phyloP scores from a whole-genome alignment of 2,329 filamentous ascomycete genomes.

The Alternaria alternata region DNA sequence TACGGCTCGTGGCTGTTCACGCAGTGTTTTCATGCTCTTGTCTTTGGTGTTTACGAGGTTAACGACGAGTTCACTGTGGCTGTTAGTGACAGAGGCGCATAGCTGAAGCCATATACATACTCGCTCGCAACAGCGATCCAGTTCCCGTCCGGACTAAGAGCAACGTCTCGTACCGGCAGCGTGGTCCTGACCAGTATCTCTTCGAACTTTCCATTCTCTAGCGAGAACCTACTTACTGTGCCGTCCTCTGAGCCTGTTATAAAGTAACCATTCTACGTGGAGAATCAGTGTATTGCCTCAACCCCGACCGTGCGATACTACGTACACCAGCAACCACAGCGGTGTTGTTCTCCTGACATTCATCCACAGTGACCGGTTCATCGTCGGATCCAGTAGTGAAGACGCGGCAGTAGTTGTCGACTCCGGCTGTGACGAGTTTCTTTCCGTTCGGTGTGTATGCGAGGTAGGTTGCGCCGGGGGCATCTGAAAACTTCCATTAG shows the following conservation, averaged over 20 bases:
- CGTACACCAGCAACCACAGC: slow-evolving; percentile 75
- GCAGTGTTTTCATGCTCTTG: slow-evolving; percentile 78
- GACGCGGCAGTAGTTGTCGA: slow-evolving; percentile 91
- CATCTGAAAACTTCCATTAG: slow-evolving; percentile 63
- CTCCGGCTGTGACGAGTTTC: slow-evolving; percentile 87
- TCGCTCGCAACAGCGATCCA: slow-evolving; percentile 98
- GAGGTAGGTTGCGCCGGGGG: slow-evolving; percentile 84
- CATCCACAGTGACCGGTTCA: slow-evolving; percentile 91
- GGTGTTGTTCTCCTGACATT: slow-evolving; percentile 85
- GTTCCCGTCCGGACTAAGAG: slow-evolving; percentile 78
- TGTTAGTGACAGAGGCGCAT: slow-evolving; percentile 29
- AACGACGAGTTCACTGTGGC: slow-evolving; percentile 76
- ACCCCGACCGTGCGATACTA: slow-evolving; percentile 5
- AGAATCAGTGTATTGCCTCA: slow-evolving; percentile 24
- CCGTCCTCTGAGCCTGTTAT: slow-evolving; percentile 93
- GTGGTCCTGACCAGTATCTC: slow-evolving; percentile 83
- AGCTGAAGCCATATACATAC: slow-evolving; percentile 53
- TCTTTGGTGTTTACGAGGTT: slow-evolving; percentile 87
- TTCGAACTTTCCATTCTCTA: slow-evolving; percentile 76
- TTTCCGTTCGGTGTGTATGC: slow-evolving; percentile 89
- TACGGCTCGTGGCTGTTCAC: slow-evolving; percentile 85
- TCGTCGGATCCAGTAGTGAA: slow-evolving; percentile 92
- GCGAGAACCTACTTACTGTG: slow-evolving; percentile 92
- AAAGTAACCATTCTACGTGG: slow-evolving; percentile 75
- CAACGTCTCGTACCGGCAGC: slow-evolving; percentile 86